Conservation (phyloP, 495 filamentous ascomycete species). For the Pseudoneurospora amorphoporcata region DNA sequence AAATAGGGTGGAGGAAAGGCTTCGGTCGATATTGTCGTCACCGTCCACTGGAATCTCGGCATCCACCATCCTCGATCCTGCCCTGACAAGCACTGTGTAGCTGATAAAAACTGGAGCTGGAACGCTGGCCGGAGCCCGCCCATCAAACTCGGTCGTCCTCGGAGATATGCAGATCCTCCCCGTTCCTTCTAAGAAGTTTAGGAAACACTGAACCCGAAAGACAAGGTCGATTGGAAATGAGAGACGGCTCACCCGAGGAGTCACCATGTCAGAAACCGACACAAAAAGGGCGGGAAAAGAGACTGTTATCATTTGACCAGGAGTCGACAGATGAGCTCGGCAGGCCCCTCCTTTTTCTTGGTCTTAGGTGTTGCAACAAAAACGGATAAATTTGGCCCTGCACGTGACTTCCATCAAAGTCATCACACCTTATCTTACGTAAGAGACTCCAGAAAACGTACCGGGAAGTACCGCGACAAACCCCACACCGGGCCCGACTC, state of each 20-base stretch:
- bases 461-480: not conserved
- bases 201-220: not conserved
- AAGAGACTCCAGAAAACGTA: not conserved
- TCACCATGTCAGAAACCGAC: not conserved
- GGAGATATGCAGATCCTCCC: not conserved
- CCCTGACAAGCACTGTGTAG: not conserved
- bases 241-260: not conserved
- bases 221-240: not conserved
- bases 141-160: not conserved
- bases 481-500: not conserved
- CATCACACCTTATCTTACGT: not conserved
- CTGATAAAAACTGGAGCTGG: not conserved
- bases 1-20: not conserved
- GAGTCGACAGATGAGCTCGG: not conserved
- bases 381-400: not conserved
- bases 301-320: not conserved
- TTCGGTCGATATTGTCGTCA: not conserved
- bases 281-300: not conserved
- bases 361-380: not conserved
- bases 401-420: not conserved
- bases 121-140: not conserved
- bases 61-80: not conserved
- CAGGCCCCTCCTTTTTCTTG: not conserved
- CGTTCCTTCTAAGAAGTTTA: not conserved
- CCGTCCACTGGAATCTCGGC: not conserved